These are phyloP conservation scores for Clarireedia monteithiana DNA, from an alignment of 2,329 filamentous ascomycete genomes.

Conservation along the genomic window DNA sequence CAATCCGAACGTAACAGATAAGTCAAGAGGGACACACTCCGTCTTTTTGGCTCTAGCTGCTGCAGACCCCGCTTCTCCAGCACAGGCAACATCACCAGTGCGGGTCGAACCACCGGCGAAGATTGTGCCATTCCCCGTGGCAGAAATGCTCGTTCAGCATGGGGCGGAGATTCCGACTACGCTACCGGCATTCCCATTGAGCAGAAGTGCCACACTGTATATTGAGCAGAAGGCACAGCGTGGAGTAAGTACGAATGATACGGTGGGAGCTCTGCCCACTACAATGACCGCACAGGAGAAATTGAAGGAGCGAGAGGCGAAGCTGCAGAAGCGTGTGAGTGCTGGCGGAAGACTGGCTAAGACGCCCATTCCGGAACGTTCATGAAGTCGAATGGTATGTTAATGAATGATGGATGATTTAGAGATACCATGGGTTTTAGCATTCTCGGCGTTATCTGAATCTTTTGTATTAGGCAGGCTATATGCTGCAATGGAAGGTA, in stretches of 20 bases:
- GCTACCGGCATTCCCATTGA: conserved; percentile 76
- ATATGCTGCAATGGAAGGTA: background rate
- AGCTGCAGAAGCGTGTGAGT: conserved; percentile 71
- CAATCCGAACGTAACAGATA: conserved; percentile 81
- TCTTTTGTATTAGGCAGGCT: conserved; percentile 6
- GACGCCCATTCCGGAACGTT: conserved; percentile 26
- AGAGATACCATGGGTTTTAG: conserved; percentile 27
- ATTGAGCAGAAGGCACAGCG: conserved; percentile 66
- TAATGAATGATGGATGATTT: conserved; percentile 24
- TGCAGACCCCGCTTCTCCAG: conserved; percentile 80
- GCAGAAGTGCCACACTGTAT: conserved; percentile 71
- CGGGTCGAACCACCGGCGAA: conserved; percentile 36
- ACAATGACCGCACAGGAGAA: conserved; percentile 40
- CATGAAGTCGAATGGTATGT: conserved; percentile 12
- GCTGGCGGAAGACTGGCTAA: conserved; percentile 63
- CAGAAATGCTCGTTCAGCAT: conserved; percentile 88
- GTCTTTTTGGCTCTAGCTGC: conserved; percentile 88
- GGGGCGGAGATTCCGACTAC: conserved; percentile 76
- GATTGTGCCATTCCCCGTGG: conserved; percentile 70
- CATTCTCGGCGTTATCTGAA: conserved; percentile 26
- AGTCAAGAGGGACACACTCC: conserved; percentile 78
- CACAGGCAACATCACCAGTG: conserved; percentile 37
- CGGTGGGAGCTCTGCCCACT: conserved; percentile 52
- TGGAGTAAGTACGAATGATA: conserved; percentile 41
- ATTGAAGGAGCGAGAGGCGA: conserved; percentile 56